Percentiles rank a stretch among this genome's conserved stretches.
Evolutionary conservation across 225 moss, liverwort and hornwort species (phyloP).

Genomic region (Climacium dendroides): DNA sequence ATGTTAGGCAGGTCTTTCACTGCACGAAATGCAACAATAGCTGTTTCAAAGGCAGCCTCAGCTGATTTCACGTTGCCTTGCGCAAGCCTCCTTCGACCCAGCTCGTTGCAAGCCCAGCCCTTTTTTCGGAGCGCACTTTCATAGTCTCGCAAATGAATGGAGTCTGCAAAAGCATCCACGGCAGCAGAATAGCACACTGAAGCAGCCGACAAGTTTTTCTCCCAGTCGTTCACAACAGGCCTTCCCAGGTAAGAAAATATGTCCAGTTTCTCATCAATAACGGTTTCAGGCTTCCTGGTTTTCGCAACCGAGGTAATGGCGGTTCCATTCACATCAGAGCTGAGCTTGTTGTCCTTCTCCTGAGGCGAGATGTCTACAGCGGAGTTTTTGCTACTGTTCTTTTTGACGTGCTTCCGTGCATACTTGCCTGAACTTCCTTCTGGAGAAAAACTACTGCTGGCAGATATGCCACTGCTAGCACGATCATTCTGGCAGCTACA

Average conservation of each 20-base stretch:
- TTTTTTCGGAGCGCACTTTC: slow-evolving; percentile 65
- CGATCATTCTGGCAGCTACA: slow-evolving; percentile 94
- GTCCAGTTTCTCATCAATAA: slow-evolving; percentile 8
- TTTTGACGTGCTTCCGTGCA: slow-evolving; percentile 47
- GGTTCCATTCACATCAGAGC: background rate
- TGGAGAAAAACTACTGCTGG: slow-evolving; percentile 40
- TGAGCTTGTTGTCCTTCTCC: background rate
- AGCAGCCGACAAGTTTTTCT: slow-evolving; percentile 60
- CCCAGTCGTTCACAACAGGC: slow-evolving; percentile 53
- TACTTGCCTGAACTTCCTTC: slow-evolving; percentile 24
- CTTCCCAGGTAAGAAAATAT: slow-evolving; percentile 52
- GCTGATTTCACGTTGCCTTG: slow-evolving; percentile 62
- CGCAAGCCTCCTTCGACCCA: slow-evolving; percentile 73
- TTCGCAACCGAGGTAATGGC: background rate
- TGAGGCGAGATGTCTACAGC: background rate
- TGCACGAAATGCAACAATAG: slow-evolving; percentile 64
- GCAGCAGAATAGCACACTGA: slow-evolving; percentile 64
- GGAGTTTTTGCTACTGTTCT: slow-evolving; percentile 5
- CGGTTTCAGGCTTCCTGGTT: background rate
- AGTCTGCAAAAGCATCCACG: slow-evolving; percentile 38
- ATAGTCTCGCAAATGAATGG: slow-evolving; percentile 43
- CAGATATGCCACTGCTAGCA: slow-evolving; percentile 88
- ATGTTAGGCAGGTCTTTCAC: slow-evolving; percentile 82
- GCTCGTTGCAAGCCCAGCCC: slow-evolving; percentile 91
- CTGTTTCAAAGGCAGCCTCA: slow-evolving; percentile 57